Conservation (phyloP, 176 grass and related monocot genomes). For the Phragmites australis region DNA sequence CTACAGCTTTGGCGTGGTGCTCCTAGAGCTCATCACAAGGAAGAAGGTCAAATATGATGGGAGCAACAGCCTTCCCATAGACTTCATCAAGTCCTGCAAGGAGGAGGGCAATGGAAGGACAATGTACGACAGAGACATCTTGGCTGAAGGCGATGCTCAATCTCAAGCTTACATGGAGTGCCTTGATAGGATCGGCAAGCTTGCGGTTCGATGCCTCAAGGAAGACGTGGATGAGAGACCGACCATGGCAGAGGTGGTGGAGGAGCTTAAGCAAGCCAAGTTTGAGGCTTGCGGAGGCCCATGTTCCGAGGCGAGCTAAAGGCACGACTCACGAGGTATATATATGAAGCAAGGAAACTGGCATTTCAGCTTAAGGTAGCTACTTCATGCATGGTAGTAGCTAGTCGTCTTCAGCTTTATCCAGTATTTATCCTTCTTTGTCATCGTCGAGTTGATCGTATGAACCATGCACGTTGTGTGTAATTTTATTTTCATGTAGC, state of each 20-base stretch:
- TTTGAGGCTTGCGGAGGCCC: neutral
- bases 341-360: too few relatives aligned
- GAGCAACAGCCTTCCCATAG: neutral
- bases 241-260: neutral
- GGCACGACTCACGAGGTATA: too few relatives aligned
- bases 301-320: too few relatives aligned
- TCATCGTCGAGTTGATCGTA: too few relatives aligned
- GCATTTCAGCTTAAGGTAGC: too few relatives aligned
- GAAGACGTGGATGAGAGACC: neutral
- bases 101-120: neutral
- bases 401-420: too few relatives aligned
- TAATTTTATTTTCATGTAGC: too few relatives aligned
- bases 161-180: neutral
- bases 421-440: too few relatives aligned
- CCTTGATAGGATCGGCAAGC: neutral
- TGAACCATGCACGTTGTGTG: too few relatives aligned
- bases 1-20: slow-evolving; percentile 7
- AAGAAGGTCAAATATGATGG: neutral
- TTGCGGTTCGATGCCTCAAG: neutral
- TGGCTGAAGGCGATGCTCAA: neutral
- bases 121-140: neutral
- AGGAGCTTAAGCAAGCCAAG: neutral
- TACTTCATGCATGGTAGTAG: too few relatives aligned
- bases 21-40: slow-evolving; percentile 7
- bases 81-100: neutral